These are phyloP conservation scores for Ambrosia artemisiifolia DNA, from an alignment of 129 eudicot genomes.

Conservation along the genomic window DNA sequence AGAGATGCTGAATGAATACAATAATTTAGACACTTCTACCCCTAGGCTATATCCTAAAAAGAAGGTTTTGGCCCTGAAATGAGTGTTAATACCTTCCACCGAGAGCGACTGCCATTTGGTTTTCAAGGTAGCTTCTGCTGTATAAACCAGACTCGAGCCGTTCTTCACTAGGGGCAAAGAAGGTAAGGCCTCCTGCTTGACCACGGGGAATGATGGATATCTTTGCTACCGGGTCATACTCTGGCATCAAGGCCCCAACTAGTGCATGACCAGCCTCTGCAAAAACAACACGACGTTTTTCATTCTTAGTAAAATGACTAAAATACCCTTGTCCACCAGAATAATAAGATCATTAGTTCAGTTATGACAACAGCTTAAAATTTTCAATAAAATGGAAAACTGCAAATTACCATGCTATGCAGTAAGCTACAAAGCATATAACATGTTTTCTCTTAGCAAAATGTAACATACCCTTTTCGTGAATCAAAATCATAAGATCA, in stretches of 20 bases:
- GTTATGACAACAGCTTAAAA: not conserved
- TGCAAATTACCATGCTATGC: constrained; percentile 18
- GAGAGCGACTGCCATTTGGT: constrained; percentile 98
- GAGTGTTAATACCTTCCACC: constrained; percentile 74
- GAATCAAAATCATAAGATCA: not conserved
- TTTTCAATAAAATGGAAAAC: not conserved
- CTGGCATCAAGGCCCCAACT: constrained; percentile 99
- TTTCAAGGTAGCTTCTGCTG: constrained; percentile 92
- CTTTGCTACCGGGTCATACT: constrained; percentile 95
- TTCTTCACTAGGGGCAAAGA: constrained; percentile 97
- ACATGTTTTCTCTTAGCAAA: not conserved
- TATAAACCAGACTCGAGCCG: constrained; percentile 95
- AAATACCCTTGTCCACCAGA: constrained; percentile 9
- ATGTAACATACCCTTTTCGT: constrained; percentile 2
- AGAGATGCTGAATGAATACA: not conserved
- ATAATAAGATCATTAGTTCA: not conserved
- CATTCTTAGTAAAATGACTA: constrained; percentile 10
- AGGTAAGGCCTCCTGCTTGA: constrained; percentile 97
- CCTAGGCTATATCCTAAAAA: not conserved
- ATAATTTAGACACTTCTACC: not conserved
- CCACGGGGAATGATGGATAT: constrained; percentile 99
- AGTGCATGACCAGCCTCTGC: constrained; percentile 99
- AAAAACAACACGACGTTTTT: not conserved
- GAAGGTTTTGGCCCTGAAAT: not conserved
- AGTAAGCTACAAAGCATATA: not conserved